A percentile compares a stretch with the other conserved stretches of the same genome.
Conservation (phyloP, 768 basidiomycete genomes). For the Russula foetens region DNA sequence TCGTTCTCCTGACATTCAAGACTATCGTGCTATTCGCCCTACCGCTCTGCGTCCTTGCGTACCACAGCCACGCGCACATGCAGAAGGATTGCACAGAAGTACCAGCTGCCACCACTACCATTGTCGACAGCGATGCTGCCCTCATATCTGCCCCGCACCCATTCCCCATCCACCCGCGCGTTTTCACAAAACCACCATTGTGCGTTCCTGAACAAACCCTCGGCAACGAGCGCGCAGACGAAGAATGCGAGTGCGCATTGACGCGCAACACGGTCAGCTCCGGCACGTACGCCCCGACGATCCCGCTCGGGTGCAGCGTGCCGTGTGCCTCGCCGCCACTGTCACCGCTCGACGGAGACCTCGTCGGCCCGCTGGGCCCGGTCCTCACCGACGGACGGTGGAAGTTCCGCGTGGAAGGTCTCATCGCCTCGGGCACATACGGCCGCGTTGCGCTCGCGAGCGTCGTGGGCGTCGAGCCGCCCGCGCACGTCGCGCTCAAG, state of each 20-base stretch:
- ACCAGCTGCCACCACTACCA: too few relatives aligned
- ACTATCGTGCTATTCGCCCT: background rate
- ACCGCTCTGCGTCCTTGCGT: background rate
- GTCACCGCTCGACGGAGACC: background rate
- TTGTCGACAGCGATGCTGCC: background rate
- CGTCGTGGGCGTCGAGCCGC: background rate
- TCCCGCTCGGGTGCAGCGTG: background rate
- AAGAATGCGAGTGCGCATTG: too few relatives aligned
- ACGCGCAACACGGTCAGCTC: background rate
- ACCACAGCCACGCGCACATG: background rate
- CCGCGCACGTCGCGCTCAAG: constrained; percentile 4
- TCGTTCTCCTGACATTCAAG: background rate
- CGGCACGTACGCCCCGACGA: background rate
- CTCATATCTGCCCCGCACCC: background rate
- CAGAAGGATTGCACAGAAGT: background rate
- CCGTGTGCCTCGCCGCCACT: background rate
- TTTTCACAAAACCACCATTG: background rate
- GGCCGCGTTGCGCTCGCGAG: constrained; percentile 13
- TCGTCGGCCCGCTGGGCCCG: background rate
- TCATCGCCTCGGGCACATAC: constrained; percentile 6
- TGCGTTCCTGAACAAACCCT: background rate
- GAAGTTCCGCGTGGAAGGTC: constrained; percentile 7
- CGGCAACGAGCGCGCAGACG: background rate
- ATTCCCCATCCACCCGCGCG: background rate
- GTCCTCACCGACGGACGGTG: background rate